Base-by-base conservation (phyloP, 2,329 filamentous ascomycete species). In the Cadophora gregata region DNA sequence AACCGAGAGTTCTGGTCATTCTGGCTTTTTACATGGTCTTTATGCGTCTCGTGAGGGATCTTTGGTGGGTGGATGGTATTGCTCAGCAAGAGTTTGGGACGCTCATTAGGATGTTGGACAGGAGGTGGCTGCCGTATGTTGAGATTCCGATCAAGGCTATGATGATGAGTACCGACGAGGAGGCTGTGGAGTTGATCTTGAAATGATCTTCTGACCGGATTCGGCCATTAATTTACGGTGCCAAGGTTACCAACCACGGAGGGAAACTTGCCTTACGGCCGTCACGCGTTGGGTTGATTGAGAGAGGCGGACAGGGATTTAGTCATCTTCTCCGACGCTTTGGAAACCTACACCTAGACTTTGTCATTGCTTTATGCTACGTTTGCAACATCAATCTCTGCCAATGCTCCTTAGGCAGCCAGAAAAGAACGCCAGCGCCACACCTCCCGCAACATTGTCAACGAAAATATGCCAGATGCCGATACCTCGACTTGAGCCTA, bases 21-120 rank as follows among this genome's bases (percentile, higher is more conserved):
- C n/a, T 71, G 36, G 66, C 69, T 1, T 67, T 69, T 62, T 73
- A 70, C 29, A 56, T 73, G 36, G n/a, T 66, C 4, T 73, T 73
- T 42, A 60, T 67, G n/a, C 70, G 71, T 29, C 24, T 71, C 6
- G 60, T 67, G 12, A 66, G 58, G 31, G 59, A 53, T 25, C 29
- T 72, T 14, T 73, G 71, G 71, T 73, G 71, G 71, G 58, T 68
- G 19, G 61, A 71, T 47, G 65, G 67, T 4, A 63, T 71, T 12
- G 55, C 68, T 5, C 64, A 70, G 33, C 65, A 65, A 4, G 71
- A 73, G 25, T 67, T 73, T 25, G 56, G 50, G 3, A 61, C 51
- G 5, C 67, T 73, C 47, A 25, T 53, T 3, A 55, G 51, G n/a
- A 59, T 65, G 10, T 16, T 71, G 10, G 62, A 59, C 12, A 64